These are phyloP conservation scores for Dendrobium catenatum DNA, from an alignment of 106 monocot genomes.

Conservation along the genomic window DNA sequence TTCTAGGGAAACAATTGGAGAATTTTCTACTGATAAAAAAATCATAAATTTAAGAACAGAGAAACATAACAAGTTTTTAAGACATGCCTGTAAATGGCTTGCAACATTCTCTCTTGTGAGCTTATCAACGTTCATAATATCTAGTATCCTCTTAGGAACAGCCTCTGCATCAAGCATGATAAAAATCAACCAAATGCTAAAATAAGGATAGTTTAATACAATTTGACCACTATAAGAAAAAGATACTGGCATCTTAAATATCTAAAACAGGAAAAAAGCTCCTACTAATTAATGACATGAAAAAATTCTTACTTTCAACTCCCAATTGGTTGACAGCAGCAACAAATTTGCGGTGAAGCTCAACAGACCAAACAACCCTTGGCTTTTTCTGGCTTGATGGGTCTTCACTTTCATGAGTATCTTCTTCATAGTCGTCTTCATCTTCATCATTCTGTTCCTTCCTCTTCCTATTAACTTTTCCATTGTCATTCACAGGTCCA, in stretches of 20 bases:
- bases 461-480: constrained; percentile 42
- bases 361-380: constrained; percentile 74
- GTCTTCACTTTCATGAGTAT: constrained; percentile 44
- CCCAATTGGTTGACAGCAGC: constrained; percentile 67
- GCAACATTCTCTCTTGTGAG: constrained; percentile 72
- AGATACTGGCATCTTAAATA: background rate
- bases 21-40: background rate
- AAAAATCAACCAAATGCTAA: constrained; percentile 6
- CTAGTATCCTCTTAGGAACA: constrained; percentile 63
- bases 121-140: constrained; percentile 66
- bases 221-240: background rate
- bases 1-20: background rate
- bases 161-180: constrained; percentile 36
- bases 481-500: constrained; percentile 19
- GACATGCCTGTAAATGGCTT: constrained; percentile 59
- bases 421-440: constrained; percentile 41
- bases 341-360: constrained; percentile 70
- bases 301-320: constrained; percentile 54
- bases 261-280: background rate
- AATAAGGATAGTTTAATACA: background rate
- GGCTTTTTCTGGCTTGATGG: constrained; percentile 58
- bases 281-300: background rate
- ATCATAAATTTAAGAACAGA: background rate
- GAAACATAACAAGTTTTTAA: background rate
- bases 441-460: constrained; percentile 54